Base-by-base conservation (phyloP, 371 early-diverging fungal genomes). In the Rhizopus sp. region DNA sequence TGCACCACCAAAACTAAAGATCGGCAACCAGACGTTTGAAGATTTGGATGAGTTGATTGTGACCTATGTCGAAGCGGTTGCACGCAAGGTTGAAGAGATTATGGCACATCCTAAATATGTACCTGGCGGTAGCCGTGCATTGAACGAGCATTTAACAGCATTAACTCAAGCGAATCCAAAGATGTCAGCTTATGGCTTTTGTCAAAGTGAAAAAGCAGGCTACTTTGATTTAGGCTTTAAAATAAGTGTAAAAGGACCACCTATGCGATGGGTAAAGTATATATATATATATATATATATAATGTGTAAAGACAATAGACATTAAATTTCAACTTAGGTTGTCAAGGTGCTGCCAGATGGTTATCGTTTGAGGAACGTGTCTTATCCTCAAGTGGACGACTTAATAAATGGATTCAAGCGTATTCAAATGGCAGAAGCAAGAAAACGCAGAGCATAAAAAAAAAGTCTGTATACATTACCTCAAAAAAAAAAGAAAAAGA, bases 31-130 rank as follows among this genome's bases (percentile, higher is more conserved):
- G 34, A 71, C 69, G 16, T 97, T 88, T 71, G 80, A 84, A 16
- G 96, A 96, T 62, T 64, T 98, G 42, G 98, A 98, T 64, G 94
- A 98, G 67, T 70, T 98, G 60, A 78, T 95, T 35, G 95, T 93
- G 10, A 81, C 84, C 17, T 91, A 95, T 61, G 83, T 97, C 12
- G 95, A 96, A 67, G 87, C 95, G 0, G 86, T 92, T 55, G 74
- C 79, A 41, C 78, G 79, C 44, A 86, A 86, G 61, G 82, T 89
- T 2, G 84, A 88, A 38, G 83, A 86, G 34, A 70, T 88, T 29
- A 82, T 80, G 72, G 66, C 77, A 6, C 85, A 81, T 64, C 77
- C 81, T 13, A 90, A 91, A 68, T 93, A 69, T 70, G 71, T 75
- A 30, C 53, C 69, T 1, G 78, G 79, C 34, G 74, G 75, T 7